These are phyloP conservation scores for Syncephalastrum racemosum DNA, from an alignment of 371 early-diverging fungal species.

Conservation along the genomic window DNA sequence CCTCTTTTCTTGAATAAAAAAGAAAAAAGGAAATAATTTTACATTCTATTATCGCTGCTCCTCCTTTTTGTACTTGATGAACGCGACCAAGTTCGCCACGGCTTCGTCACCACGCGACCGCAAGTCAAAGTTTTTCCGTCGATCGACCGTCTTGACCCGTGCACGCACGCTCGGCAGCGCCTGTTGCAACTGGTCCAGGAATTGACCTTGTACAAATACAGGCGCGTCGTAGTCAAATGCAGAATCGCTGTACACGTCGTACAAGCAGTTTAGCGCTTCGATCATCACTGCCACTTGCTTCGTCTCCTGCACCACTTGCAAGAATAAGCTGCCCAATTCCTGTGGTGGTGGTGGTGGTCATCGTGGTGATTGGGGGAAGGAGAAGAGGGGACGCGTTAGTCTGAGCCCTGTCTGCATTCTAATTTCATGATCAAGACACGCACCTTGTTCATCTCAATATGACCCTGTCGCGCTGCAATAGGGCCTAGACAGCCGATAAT, in stretches of 20 bases:
- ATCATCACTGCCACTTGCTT: conserved; percentile 41
- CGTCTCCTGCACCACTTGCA: conserved; percentile 35
- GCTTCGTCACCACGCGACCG: conserved; percentile 84
- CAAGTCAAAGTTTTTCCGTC: conserved; percentile 67
- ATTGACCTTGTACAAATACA: conserved; percentile 76
- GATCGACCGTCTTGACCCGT: conserved; percentile 68
- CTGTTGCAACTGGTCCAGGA: conserved; percentile 57
- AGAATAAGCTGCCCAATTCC: conserved; percentile 35
- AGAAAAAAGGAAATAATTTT: too few relatives aligned
- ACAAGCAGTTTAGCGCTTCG: conserved; percentile 83
- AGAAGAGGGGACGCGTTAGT: too few relatives aligned
- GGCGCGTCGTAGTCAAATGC: conserved; percentile 83
- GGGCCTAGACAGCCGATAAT: conserved; percentile 73
- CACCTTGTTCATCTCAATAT: conserved; percentile 73
- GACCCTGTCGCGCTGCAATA: conserved; percentile 73
- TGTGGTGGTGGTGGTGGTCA: too few relatives aligned
- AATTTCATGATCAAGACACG: not conserved
- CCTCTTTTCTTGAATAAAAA: not conserved
- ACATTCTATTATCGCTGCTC: conserved; percentile 25
- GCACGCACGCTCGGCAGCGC: conserved; percentile 47
- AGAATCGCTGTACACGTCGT: conserved; percentile 85
- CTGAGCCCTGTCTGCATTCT: too few relatives aligned
- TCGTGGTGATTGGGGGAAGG: too few relatives aligned
- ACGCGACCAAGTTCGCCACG: conserved; percentile 75
- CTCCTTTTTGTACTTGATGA: conserved; percentile 79